Percentiles rank a stretch among this genome's conserved stretches.
Evolutionary conservation across 371 early-diverging fungal genomes (phyloP).

Genomic region (Syncephalis plumigaleata): DNA sequence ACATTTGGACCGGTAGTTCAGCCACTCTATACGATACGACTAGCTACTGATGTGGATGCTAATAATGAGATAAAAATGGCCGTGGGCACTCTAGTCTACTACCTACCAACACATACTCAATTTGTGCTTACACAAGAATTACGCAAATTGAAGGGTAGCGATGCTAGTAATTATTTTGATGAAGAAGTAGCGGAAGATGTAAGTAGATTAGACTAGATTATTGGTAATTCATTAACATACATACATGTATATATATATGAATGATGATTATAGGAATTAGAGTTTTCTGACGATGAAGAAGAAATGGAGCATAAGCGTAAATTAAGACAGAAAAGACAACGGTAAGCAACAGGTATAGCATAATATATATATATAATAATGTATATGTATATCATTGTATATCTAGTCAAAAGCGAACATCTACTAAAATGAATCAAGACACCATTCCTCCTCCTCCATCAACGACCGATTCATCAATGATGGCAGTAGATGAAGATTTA

Average conservation of each 20-base stretch:
- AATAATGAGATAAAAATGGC: constrained; percentile 15
- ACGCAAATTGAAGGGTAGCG: constrained; percentile 53
- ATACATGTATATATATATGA: not conserved
- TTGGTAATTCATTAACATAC: not conserved
- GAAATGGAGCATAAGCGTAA: constrained; percentile 34
- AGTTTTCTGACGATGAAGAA: constrained; percentile 79
- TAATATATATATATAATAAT: not conserved
- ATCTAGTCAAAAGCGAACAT: no score
- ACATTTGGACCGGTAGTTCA: constrained; percentile 81
- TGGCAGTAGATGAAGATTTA: no score
- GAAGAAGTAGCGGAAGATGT: constrained; percentile 69
- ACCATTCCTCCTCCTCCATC: no score
- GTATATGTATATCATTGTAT: no score
- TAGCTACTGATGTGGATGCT: constrained; percentile 40
- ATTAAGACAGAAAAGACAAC: constrained; percentile 15
- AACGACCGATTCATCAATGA: no score
- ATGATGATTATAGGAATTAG: constrained; percentile 57
- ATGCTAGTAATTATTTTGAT: constrained; percentile 84
- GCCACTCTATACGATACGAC: constrained; percentile 72
- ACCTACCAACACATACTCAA: constrained; percentile 36
- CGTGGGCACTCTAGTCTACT: constrained; percentile 44
- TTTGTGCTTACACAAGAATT: constrained; percentile 48
- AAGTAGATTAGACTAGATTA: not conserved
- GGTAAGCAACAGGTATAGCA: no score
- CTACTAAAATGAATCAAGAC: no score